Percentiles rank a stretch among this genome's conserved stretches.
These are phyloP conservation scores for Cytospora chrysosperma DNA, from an alignment of 2,329 filamentous ascomycete species.

Conservation along the genomic window DNA sequence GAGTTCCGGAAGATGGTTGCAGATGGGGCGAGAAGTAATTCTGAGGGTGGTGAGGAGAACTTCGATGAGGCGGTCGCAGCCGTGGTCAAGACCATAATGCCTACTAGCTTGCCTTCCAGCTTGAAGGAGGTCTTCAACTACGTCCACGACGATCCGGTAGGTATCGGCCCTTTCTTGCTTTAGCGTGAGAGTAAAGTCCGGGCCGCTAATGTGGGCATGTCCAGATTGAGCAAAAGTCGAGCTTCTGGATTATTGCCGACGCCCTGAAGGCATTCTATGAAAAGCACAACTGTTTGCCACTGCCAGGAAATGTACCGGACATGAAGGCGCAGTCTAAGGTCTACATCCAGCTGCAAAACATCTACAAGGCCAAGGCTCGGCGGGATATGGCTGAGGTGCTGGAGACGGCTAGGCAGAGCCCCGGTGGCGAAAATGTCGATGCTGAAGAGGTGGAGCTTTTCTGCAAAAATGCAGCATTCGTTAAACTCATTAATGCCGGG, in stretches of 20 bases:
- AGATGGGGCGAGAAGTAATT: constrained; percentile 65
- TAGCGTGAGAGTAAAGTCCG: neutral
- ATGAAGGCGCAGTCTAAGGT: constrained; percentile 95
- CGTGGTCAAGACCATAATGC: constrained; percentile 81
- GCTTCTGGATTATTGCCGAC: constrained; percentile 86
- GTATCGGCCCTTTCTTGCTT: constrained; percentile 38
- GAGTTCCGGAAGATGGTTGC: constrained; percentile 74
- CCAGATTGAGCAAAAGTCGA: constrained; percentile 47
- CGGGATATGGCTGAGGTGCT: constrained; percentile 76
- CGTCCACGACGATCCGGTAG: constrained; percentile 50
- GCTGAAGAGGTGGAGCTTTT: constrained; percentile 81
- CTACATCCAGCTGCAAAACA: constrained; percentile 86
- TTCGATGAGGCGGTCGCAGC: constrained; percentile 89
- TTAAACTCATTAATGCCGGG: constrained; percentile 74
- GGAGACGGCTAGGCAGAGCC: constrained; percentile 54
- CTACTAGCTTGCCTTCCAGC: constrained; percentile 64
- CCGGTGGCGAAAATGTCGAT: constrained; percentile 55
- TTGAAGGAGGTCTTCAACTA: constrained; percentile 79
- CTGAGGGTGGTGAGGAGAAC: constrained; percentile 93
- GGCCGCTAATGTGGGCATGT: constrained; percentile 23
- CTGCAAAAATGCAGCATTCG: constrained; percentile 92
- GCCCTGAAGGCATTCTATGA: constrained; percentile 77
- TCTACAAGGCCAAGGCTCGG: constrained; percentile 88
- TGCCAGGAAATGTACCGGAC: constrained; percentile 86
- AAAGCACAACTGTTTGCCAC: constrained; percentile 70